Conservation (phyloP, 306 rosid species). For the Potentilla sterilis region DNA sequence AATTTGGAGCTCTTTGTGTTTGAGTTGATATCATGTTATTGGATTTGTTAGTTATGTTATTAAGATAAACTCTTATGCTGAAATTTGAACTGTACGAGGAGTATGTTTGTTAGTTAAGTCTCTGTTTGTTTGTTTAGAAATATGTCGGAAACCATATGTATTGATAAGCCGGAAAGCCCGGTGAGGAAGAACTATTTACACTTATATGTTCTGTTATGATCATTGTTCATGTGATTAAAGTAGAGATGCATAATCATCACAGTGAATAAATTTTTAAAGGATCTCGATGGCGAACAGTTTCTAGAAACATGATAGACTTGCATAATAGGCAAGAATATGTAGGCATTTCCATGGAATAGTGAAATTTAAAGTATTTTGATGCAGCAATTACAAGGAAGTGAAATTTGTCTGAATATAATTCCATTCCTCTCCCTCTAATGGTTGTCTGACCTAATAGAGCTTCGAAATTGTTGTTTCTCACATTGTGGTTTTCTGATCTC, state of each 20-base stretch:
- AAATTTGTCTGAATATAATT: not conserved
- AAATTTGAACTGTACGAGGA: not conserved
- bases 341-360: not conserved
- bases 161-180: too few relatives aligned
- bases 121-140: not conserved
- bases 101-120: not conserved
- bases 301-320: not conserved
- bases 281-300: not conserved
- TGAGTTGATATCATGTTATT: not conserved
- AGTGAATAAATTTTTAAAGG: not conserved
- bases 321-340: not conserved
- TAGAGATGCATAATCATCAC: not conserved
- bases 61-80: not conserved
- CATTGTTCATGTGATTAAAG: not conserved
- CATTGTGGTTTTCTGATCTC: not conserved
- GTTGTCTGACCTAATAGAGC: not conserved
- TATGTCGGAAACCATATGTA: not conserved
- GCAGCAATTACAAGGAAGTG: not conserved
- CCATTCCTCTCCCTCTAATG: not conserved
- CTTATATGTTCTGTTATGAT: not conserved
- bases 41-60: not conserved
- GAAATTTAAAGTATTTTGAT: not conserved
- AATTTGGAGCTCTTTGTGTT: not conserved
- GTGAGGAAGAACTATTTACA: not conserved
- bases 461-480: not conserved